A percentile compares a stretch with the other conserved stretches of the same genome.
Conservation (phyloP, 2,329 filamentous ascomycete species). For the Alternaria atra region DNA sequence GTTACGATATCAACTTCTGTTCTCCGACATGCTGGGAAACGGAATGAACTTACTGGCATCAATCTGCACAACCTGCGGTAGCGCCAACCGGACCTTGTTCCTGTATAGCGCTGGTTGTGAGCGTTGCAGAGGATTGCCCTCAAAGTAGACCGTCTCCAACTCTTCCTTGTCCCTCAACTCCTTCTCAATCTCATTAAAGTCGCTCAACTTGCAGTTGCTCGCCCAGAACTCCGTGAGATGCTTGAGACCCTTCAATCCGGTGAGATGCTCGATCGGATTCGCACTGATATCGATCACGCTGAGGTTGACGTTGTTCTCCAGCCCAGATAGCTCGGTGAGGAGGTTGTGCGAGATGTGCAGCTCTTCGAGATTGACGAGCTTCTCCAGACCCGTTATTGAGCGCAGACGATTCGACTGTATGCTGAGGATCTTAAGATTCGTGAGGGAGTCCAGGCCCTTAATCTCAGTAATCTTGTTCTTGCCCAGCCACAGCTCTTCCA, state of each 20-base stretch:
- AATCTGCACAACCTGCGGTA: slow-evolving; percentile 91
- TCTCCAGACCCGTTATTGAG: slow-evolving; percentile 77
- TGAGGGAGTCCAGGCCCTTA: slow-evolving; percentile 75
- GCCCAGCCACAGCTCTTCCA: slow-evolving; percentile 93
- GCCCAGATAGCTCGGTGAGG: slow-evolving; percentile 77
- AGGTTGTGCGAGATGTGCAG: slow-evolving; percentile 96
- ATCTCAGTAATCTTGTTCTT: slow-evolving; percentile 96
- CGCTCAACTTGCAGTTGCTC: slow-evolving; percentile 81
- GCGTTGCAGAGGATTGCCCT: slow-evolving; percentile 89
- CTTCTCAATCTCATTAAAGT: slow-evolving; percentile 83
- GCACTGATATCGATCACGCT: slow-evolving; percentile 87
- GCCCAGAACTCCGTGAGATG: slow-evolving; percentile 93
- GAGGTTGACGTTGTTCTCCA: slow-evolving; percentile 63
- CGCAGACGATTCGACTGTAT: slow-evolving; percentile 95
- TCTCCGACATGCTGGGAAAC: background rate
- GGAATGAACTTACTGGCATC: slow-evolving; percentile 83
- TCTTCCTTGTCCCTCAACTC: slow-evolving; percentile 80
- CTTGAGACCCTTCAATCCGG: slow-evolving; percentile 72
- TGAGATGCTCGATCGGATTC: slow-evolving; percentile 80
- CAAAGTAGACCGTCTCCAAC: slow-evolving; percentile 92
- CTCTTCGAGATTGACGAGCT: slow-evolving; percentile 82
- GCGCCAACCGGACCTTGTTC: slow-evolving; percentile 87
- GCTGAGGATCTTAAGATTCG: slow-evolving; percentile 85
- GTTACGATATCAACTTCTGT: background rate
- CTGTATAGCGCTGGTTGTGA: slow-evolving; percentile 84